Evolutionary conservation across 176 grass and related monocot genomes (phyloP).

Genomic region (Oryza meridionalis): DNA sequence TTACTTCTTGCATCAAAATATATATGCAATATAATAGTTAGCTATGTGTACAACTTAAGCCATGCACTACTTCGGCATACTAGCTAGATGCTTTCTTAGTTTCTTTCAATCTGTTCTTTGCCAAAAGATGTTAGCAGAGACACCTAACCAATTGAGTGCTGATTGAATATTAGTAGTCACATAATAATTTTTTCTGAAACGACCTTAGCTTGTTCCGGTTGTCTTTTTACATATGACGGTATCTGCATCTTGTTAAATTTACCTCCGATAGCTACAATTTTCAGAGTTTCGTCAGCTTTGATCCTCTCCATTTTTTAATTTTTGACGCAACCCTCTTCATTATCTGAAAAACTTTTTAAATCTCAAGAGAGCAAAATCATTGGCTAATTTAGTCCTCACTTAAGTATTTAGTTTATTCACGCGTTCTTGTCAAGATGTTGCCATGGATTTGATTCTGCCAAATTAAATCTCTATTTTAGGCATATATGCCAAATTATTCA

Average conservation of each 20-base stretch:
- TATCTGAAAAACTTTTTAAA: not conserved
- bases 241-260: slow-evolving; percentile 6
- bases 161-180: not conserved
- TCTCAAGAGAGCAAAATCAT: not conserved
- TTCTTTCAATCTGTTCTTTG: not conserved
- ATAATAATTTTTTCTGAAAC: not conserved
- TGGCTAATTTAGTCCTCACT: not conserved
- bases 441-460: slow-evolving; percentile 20
- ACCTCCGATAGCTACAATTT: not conserved
- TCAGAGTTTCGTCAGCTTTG: not conserved
- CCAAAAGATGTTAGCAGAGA: not conserved
- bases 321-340: not conserved
- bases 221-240: not conserved
- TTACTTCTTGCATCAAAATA: not conserved
- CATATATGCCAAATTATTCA: slow-evolving; percentile 13
- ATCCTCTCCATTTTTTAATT: not conserved
- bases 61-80: not conserved
- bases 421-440: slow-evolving; percentile 38
- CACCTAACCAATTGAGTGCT: not conserved
- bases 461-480: slow-evolving; percentile 19
- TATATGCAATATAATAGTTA: slow-evolving; percentile 5
- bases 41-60: not conserved
- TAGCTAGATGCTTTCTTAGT: not conserved
- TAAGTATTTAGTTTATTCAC: not conserved
- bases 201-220: not conserved